phyloP scores from a whole-genome alignment of 2,329 filamentous ascomycete species.

The Fusarium burgessii region DNA sequence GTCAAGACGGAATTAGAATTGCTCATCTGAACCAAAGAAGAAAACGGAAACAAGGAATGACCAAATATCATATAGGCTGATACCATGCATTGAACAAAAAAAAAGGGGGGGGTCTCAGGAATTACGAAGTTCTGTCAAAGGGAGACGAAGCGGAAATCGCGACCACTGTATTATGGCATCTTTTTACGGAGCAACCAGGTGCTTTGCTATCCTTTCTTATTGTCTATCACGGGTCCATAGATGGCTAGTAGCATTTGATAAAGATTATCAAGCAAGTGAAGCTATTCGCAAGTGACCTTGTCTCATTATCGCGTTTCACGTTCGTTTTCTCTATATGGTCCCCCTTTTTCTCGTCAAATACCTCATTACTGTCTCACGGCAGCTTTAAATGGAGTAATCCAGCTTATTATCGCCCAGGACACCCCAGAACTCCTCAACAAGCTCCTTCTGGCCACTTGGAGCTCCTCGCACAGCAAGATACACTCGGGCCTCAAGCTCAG shows the following conservation, averaged over 20 bases:
- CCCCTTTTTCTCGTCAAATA: background rate
- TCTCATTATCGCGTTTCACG: background rate
- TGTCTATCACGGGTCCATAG: conserved; percentile 30
- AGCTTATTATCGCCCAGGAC: conserved; percentile 67
- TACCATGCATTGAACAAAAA: conserved; percentile 39
- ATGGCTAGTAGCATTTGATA: conserved; percentile 33
- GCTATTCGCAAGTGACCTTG: conserved; percentile 7
- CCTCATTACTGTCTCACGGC: background rate
- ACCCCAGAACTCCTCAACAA: conserved; percentile 74
- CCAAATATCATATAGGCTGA: conserved; percentile 22
- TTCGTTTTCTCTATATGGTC: conserved; percentile 13
- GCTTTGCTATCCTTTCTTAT: conserved; percentile 32
- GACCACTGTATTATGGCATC: conserved; percentile 43
- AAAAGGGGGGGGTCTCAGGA: conserved; percentile 18
- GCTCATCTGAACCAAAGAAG: background rate
- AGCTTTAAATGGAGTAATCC: conserved; percentile 56
- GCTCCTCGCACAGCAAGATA: conserved; percentile 74
- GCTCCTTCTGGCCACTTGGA: conserved; percentile 68
- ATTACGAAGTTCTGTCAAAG: background rate
- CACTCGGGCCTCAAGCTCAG: conserved; percentile 67
- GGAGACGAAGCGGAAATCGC: conserved; percentile 18
- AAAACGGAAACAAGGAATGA: conserved; percentile 7
- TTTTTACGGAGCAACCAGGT: conserved; percentile 38
- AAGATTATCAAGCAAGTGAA: conserved; percentile 18
- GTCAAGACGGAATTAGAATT: conserved; percentile 55